Evolutionary conservation across 2,329 filamentous ascomycete genomes (phyloP).

Genomic region (Mycosphaerelloides madeirae): DNA sequence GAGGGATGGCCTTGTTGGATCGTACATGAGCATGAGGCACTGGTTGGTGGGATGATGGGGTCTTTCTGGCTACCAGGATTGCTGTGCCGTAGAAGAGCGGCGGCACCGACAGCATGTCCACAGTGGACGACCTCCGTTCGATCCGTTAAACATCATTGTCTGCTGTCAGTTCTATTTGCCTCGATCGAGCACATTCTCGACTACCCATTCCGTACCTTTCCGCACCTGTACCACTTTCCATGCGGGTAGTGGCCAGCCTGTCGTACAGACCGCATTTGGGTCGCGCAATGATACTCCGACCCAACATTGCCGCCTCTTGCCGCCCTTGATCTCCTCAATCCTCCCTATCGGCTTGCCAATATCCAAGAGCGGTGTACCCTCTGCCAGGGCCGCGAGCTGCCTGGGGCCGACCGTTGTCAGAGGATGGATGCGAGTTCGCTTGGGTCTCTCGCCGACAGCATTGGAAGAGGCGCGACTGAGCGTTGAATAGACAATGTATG

Average conservation of each 20-base stretch:
- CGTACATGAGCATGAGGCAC: neutral
- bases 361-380: constrained; percentile 75
- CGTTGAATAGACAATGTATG: constrained; percentile 82
- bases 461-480: constrained; percentile 63
- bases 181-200: constrained; percentile 49
- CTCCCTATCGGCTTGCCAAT: constrained; percentile 92
- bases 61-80: too few relatives aligned
- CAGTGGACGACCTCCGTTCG: neutral
- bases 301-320: constrained; percentile 67
- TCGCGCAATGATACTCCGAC: constrained; percentile 66
- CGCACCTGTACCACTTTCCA: constrained; percentile 78
- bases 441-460: constrained; percentile 45
- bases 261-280: constrained; percentile 8
- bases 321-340: constrained; percentile 49
- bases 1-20: constrained; percentile 1
- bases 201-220: constrained; percentile 69
- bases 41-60: too few relatives aligned
- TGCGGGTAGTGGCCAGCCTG: constrained; percentile 56
- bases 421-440: constrained; percentile 81
- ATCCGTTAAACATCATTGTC: neutral
- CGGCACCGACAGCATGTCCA: neutral
- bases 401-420: constrained; percentile 72
- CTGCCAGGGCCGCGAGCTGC: constrained; percentile 72
- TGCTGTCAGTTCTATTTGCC: constrained; percentile 9
- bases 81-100: neutral